phyloP scores from a whole-genome alignment of 768 basidiomycete genomes.

The Pleurotus salmoneostramineus region DNA sequence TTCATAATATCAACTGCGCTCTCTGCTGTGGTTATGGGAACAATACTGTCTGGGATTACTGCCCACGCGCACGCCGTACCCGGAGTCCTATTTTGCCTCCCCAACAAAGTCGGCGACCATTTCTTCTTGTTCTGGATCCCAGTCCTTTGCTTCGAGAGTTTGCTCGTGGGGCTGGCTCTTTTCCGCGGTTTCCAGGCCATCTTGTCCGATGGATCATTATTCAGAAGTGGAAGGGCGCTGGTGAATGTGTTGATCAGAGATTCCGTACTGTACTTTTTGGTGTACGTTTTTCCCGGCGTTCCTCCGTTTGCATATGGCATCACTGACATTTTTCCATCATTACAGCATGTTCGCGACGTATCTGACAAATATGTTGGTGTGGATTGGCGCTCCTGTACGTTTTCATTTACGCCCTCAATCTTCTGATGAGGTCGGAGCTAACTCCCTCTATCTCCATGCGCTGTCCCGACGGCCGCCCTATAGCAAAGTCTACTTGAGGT shows the following conservation, averaged over 20 bases:
- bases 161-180: constrained; percentile 50
- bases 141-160: constrained; percentile 47
- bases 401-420: constrained; percentile 1
- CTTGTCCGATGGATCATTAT: constrained; percentile 27
- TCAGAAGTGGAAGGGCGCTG: constrained; percentile 39
- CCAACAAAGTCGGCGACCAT: constrained; percentile 29
- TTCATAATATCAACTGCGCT: constrained; percentile 36
- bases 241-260: constrained; percentile 51
- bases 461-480: neutral
- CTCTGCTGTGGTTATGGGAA: constrained; percentile 47
- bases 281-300: constrained; percentile 32
- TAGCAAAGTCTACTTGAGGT: constrained; percentile 43
- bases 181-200: constrained; percentile 44
- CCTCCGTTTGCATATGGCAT: neutral
- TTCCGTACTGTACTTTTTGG: constrained; percentile 52
- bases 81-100: constrained; percentile 37
- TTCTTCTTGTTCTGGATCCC: constrained; percentile 64
- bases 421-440: constrained; percentile 3
- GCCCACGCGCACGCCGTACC: constrained; percentile 16
- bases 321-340: neutral
- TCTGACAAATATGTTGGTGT: constrained; percentile 43
- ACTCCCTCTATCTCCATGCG: neutral
- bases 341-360: constrained; percentile 54
- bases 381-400: constrained; percentile 30
- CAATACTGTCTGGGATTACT: constrained; percentile 31